phyloP scores from a whole-genome alignment of 2,329 filamentous ascomycete species.

The Aspergillus amoenus region DNA sequence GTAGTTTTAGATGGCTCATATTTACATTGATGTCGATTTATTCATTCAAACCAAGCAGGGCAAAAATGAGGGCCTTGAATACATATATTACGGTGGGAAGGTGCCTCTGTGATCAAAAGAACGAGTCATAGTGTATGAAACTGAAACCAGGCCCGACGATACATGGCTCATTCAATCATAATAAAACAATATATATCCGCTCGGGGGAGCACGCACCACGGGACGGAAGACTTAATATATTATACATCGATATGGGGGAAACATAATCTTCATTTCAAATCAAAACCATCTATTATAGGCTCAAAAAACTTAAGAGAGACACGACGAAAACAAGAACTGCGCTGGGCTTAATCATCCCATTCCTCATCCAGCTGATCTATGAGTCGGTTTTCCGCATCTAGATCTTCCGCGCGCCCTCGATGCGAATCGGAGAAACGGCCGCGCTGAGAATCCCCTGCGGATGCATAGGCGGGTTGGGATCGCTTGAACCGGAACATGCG shows the following conservation, averaged over 20 bases:
- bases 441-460: slow-evolving; percentile 26
- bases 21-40: not conserved
- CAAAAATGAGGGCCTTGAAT: too few relatives aligned
- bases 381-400: slow-evolving; percentile 86
- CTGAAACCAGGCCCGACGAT: too few relatives aligned
- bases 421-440: slow-evolving; percentile 36
- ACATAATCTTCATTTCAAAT: not conserved
- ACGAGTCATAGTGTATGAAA: too few relatives aligned
- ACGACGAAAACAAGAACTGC: not conserved
- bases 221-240: too few relatives aligned
- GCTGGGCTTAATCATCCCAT: slow-evolving; percentile 69
- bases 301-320: not conserved
- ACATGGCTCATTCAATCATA: too few relatives aligned
- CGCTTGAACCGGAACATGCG: slow-evolving; percentile 38
- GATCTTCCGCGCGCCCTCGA: slow-evolving; percentile 25
- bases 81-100: too few relatives aligned
- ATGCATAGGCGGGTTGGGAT: slow-evolving; percentile 36
- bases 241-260: not conserved
- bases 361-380: slow-evolving; percentile 97
- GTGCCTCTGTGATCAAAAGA: too few relatives aligned
- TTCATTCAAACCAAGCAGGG: too few relatives aligned
- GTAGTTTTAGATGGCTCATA: not conserved
- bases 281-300: not conserved
- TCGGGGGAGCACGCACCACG: too few relatives aligned
- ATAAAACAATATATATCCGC: too few relatives aligned